A percentile compares a stretch with the other conserved stretches of the same genome.
These are phyloP conservation scores for Sextonia rubra DNA, from an alignment of 164 flowering plant genomes.

Conservation along the genomic window DNA sequence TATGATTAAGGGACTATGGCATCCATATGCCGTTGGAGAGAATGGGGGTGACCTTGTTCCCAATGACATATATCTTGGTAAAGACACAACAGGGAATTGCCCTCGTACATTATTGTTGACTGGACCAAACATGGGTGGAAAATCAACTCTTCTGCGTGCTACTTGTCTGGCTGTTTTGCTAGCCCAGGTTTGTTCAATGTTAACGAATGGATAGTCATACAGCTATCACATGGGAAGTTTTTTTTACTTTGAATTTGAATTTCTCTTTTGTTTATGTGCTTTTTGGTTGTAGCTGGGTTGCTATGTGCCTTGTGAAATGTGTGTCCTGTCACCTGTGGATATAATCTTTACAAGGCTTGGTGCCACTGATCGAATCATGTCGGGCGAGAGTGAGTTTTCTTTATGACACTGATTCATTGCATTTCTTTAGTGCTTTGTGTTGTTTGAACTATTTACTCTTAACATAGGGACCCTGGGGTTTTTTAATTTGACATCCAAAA, in stretches of 20 bases:
- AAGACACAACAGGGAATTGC: slow-evolving; percentile 36
- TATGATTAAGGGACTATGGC: slow-evolving; percentile 76
- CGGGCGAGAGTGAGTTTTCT: slow-evolving; percentile 83
- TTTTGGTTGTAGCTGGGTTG: slow-evolving; percentile 70
- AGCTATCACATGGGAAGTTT: background rate
- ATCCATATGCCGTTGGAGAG: slow-evolving; percentile 82
- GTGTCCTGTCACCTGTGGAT: slow-evolving; percentile 75
- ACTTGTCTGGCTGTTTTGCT: slow-evolving; percentile 83
- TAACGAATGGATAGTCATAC: background rate
- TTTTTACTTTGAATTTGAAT: background rate
- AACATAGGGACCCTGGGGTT: no score
- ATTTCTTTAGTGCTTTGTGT: background rate
- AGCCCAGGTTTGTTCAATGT: slow-evolving; percentile 65
- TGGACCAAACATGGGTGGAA: slow-evolving; percentile 99
- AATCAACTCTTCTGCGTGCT: slow-evolving; percentile 95
- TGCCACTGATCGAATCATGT: slow-evolving; percentile 91
- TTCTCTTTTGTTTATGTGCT: background rate
- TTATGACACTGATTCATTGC: background rate
- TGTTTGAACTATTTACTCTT: no score
- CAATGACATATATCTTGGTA: slow-evolving; percentile 80
- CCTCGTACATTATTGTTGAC: slow-evolving; percentile 77
- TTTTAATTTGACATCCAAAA: no score
- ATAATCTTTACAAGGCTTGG: slow-evolving; percentile 91
- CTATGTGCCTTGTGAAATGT: slow-evolving; percentile 78
- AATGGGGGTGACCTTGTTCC: slow-evolving; percentile 66